Evolutionary conservation across 179 eudicot species (phyloP).

Genomic region (Heliamphora ciliata): DNA sequence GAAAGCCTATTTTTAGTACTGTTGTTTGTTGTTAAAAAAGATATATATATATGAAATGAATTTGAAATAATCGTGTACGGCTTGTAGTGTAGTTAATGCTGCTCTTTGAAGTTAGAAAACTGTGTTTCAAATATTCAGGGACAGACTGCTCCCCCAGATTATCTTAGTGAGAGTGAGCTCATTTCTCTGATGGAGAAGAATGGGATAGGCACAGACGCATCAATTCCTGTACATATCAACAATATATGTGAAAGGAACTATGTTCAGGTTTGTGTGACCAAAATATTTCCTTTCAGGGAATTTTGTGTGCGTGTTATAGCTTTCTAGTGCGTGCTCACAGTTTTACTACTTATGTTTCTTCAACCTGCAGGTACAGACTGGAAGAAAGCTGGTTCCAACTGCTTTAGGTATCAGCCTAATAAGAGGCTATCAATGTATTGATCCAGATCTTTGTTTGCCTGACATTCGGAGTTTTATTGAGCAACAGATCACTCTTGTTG

Average conservation of each 20-base stretch:
- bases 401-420: constrained; percentile 79
- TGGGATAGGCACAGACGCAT: constrained; percentile 97
- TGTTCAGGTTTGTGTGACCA: constrained; percentile 60
- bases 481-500: constrained; percentile 83
- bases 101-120: background rate
- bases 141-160: constrained; percentile 74
- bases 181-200: constrained; percentile 97
- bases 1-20: background rate
- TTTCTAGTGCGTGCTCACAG: background rate
- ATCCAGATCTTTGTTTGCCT: constrained; percentile 95
- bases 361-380: constrained; percentile 73
- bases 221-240: constrained; percentile 92
- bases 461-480: constrained; percentile 94
- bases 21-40: background rate
- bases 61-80: background rate
- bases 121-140: constrained; percentile 40
- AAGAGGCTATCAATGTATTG: constrained; percentile 89
- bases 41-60: background rate
- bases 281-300: background rate
- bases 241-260: constrained; percentile 96
- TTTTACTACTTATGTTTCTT: background rate
- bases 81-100: background rate
- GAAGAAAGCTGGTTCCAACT: constrained; percentile 86
- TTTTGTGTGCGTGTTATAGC: background rate
- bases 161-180: constrained; percentile 85